phyloP scores from a whole-genome alignment of 305 asterid genomes.

The Solanum chacoense region DNA sequence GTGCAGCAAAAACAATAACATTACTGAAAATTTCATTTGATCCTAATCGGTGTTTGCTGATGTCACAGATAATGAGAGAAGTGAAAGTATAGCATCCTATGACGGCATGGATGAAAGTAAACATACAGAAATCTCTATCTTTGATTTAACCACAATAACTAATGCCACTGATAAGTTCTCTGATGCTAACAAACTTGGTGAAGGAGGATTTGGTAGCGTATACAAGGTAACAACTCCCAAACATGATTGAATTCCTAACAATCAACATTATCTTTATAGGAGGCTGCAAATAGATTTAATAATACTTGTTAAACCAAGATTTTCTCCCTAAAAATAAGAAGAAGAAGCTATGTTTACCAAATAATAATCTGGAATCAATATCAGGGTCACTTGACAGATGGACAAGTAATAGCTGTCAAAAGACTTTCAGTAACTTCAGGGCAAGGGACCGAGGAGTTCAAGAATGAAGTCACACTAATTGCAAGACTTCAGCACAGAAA shows the following conservation, averaged over 20 bases:
- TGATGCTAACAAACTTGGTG: slow-evolving; percentile 24
- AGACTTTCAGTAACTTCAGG: slow-evolving; percentile 25
- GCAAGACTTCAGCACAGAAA: slow-evolving; percentile 39
- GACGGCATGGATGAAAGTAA: slow-evolving; percentile 11
- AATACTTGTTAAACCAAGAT: not conserved
- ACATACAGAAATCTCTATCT: slow-evolving; percentile 11
- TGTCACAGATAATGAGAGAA: not conserved
- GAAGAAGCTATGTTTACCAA: not conserved
- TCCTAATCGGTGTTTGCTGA: not conserved
- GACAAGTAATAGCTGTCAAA: slow-evolving; percentile 29
- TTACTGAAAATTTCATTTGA: not conserved
- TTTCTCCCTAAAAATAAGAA: not conserved
- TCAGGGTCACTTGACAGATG: slow-evolving; percentile 24
- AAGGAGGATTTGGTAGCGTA: slow-evolving; percentile 36
- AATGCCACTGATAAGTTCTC: slow-evolving; percentile 25
- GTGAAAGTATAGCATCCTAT: not conserved
- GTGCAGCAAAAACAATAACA: not conserved
- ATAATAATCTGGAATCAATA: not conserved
- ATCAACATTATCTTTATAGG: not conserved
- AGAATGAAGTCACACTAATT: slow-evolving; percentile 27
- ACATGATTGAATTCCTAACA: not conserved
- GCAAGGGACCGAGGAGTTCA: slow-evolving; percentile 30
- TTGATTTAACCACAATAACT: slow-evolving; percentile 18
- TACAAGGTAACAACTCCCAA: slow-evolving; percentile 21
- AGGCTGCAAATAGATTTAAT: not conserved